phyloP scores from a whole-genome alignment of 176 grass and related monocot species.

The Leersia perrieri region DNA sequence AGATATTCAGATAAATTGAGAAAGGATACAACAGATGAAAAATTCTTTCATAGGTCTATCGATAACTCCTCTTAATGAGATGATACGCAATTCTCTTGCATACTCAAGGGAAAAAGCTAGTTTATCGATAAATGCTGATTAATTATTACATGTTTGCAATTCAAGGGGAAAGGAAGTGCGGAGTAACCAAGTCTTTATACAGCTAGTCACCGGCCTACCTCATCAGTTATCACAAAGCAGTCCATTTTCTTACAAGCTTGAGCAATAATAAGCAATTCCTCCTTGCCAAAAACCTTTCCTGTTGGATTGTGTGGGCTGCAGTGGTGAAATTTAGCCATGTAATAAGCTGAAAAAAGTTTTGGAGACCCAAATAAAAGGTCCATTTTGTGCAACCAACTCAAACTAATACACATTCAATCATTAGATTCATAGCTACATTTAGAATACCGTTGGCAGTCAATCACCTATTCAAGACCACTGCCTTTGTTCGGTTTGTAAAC shows the following conservation, averaged over 20 bases:
- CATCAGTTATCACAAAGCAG: slow-evolving; percentile 79
- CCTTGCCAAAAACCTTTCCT: slow-evolving; percentile 77
- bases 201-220: slow-evolving; percentile 45
- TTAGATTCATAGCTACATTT: neutral
- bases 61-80: too few relatives aligned
- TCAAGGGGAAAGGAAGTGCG: neutral
- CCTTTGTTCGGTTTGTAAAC: slow-evolving; percentile 82
- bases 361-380: neutral
- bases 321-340: slow-evolving; percentile 22
- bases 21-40: neutral
- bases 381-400: neutral
- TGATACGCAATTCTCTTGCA: too few relatives aligned
- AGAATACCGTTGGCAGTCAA: neutral
- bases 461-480: slow-evolving; percentile 88
- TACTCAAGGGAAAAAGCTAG: too few relatives aligned
- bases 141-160: neutral
- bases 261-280: slow-evolving; percentile 63
- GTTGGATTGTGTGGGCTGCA: slow-evolving; percentile 93
- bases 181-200: neutral
- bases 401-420: neutral
- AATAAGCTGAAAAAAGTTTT: neutral
- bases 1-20: slow-evolving; percentile 3
- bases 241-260: slow-evolving; percentile 64
- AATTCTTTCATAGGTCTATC: neutral
- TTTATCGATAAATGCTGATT: neutral